Base-by-base conservation (phyloP, 164 flowering plant species). In the Kalanchoe fedtschenkoi region DNA sequence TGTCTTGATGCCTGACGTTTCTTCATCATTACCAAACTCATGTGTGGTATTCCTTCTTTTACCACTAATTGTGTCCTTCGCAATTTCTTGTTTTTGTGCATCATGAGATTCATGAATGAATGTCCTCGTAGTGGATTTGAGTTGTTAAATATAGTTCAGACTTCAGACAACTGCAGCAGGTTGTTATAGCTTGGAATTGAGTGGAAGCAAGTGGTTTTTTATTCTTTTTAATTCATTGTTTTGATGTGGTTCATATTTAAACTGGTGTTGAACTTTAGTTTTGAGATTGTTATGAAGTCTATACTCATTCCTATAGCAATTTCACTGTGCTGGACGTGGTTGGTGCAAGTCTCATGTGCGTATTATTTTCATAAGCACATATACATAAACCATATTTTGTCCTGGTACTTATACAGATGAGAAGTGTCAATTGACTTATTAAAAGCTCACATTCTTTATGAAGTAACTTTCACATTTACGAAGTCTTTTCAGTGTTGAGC, bases 201-300 rank as follows among this genome's bases (percentile, higher is more conserved):
- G 55, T 47, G 55, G 55, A 22, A 47, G 55, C 55, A 47, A 47
- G 22, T 47, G 55, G 26, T 30, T 47, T 47, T 47, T 22, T 24
- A 2, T 47, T 13, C 13, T 5, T 37, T 15, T 47, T 47, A 22
- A 24, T 19, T 2, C n/a, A 6, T n/a, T n/a, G 19, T 44, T 44
- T 44, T 44, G n/a, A 19, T 44, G 24, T 11, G 26, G 47, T 42
- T 44, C 24, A 44, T 44, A 44, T n/a, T 8, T 44, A 8, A 44
- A 44, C 8, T 19, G 8, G 51, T 44, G 24, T 0, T 44, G 21
- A 19, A 3, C 21, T 44, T 44, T 44, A n/a, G n/a, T n/a, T n/a
- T n/a, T n/a, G n/a, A n/a, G n/a, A 42, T 15, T 15, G 16, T 17
- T 42, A 42, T 4, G 17, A 42, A 42, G 21, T 3, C 19, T 42